These are phyloP conservation scores for Penicillium antarcticum DNA, from an alignment of 495 filamentous ascomycete genomes.

Conservation along the genomic window DNA sequence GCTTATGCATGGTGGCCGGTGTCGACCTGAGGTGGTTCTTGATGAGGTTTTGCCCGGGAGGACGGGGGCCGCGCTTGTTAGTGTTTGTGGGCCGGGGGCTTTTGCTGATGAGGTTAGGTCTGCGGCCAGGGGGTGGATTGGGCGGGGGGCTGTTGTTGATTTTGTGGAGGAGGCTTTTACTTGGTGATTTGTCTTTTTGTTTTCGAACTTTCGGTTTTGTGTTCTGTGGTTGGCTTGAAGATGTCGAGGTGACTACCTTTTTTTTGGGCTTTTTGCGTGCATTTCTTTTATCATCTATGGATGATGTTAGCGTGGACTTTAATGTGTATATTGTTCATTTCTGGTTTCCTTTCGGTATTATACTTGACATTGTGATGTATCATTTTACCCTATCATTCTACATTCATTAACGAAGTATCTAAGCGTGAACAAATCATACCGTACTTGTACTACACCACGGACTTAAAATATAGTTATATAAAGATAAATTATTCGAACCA, in stretches of 20 bases:
- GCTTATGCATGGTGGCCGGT: conserved; percentile 82
- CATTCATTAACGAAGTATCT: no score
- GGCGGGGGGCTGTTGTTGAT: conserved; percentile 67
- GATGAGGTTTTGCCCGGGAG: conserved; percentile 73
- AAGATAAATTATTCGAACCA: background rate
- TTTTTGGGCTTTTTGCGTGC: background rate
- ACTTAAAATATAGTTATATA: no score
- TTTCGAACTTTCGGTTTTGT: background rate
- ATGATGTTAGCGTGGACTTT: no score
- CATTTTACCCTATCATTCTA: no score
- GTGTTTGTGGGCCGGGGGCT: conserved; percentile 85
- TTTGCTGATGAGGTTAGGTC: conserved; percentile 83
- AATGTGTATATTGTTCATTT: background rate
- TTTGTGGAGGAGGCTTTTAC: conserved; percentile 96
- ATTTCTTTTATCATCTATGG: background rate
- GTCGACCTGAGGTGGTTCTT: conserved; percentile 56
- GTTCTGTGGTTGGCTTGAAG: no score
- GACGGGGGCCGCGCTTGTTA: conserved; percentile 79
- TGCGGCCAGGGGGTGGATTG: conserved; percentile 64
- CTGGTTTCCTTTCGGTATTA: background rate
- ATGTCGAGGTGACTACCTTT: background rate
- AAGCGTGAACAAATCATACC: no score
- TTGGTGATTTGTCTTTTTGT: conserved; percentile 42
- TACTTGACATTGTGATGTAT: no score
- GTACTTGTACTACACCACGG: no score